Conservation (phyloP, 225 moss, liverwort and hornwort genomes). For the Bryum argenteum region DNA sequence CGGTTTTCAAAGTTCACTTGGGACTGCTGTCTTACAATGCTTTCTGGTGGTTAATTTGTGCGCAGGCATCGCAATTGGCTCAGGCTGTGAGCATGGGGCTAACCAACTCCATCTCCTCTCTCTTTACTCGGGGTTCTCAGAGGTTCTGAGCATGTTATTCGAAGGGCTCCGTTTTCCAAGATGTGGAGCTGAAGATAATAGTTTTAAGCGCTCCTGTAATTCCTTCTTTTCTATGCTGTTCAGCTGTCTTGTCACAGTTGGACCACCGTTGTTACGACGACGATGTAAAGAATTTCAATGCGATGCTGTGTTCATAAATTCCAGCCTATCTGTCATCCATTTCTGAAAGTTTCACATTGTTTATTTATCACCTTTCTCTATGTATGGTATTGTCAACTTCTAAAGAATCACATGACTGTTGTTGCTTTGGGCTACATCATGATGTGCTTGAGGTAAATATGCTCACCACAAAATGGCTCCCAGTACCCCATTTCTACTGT, state of each 20-base stretch:
- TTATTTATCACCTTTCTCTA: too few species aligned
- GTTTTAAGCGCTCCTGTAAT: constrained; percentile 1
- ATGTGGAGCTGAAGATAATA: constrained; percentile 18
- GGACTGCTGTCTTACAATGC: not conserved
- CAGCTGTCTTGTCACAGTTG: not conserved
- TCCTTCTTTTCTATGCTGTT: constrained; percentile 8
- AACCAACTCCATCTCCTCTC: constrained; percentile 64
- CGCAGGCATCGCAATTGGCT: constrained; percentile 83
- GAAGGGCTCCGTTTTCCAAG: constrained; percentile 19
- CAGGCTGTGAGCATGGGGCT: constrained; percentile 79
- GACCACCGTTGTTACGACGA: not conserved
- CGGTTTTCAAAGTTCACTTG: not conserved
- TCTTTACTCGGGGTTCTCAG: constrained; percentile 53
- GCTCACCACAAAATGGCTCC: too few species aligned
- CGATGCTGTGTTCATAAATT: not conserved
- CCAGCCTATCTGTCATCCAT: too few species aligned
- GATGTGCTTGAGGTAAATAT: too few species aligned
- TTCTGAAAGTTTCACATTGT: too few species aligned
- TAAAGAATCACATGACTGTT: too few species aligned
- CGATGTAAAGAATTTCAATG: not conserved
- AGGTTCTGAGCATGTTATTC: constrained; percentile 39
- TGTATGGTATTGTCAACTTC: too few species aligned
- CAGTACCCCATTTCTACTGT: too few species aligned
- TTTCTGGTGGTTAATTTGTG: constrained; percentile 19
- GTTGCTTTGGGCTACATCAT: too few species aligned